phyloP scores from a whole-genome alignment of 2,329 filamentous ascomycete genomes.

The Aspergillus uvarum region DNA sequence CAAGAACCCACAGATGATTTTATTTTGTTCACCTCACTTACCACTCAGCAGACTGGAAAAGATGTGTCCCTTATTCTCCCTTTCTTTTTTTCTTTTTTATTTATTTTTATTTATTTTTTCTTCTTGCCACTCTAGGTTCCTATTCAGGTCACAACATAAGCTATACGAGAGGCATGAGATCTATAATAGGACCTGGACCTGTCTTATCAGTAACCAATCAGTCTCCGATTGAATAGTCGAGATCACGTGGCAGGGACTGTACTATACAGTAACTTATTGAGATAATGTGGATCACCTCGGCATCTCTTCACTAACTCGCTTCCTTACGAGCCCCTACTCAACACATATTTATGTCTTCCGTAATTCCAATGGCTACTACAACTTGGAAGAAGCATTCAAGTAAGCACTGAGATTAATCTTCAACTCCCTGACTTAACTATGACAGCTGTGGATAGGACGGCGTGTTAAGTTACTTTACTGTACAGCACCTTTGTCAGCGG shows the following conservation, averaged over 20 bases:
- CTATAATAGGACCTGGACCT: neutral
- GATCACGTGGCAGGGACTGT: neutral
- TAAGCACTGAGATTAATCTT: too few species aligned
- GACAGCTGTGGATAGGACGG: too few species aligned
- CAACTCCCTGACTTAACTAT: too few species aligned
- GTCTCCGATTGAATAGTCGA: neutral
- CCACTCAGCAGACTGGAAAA: too few species aligned
- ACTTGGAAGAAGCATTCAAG: neutral
- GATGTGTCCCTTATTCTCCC: too few species aligned
- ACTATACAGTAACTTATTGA: neutral
- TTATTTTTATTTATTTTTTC: too few species aligned
- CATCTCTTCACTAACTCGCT: neutral
- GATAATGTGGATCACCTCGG: neutral
- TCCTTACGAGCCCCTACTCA: neutral
- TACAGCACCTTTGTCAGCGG: neutral
- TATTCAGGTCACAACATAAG: too few species aligned
- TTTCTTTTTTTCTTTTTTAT: too few species aligned
- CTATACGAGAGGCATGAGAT: neutral
- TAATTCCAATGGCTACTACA: neutral
- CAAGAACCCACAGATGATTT: too few species aligned
- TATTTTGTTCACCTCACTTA: too few species aligned
- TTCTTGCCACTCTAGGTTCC: too few species aligned
- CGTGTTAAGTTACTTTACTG: too few species aligned
- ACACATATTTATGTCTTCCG: neutral
- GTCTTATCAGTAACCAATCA: conserved; percentile 22